These are phyloP conservation scores for Mayamaea pseudoterrestris DNA, from an alignment of 108 stramenopile genomes.

Conservation along the genomic window DNA sequence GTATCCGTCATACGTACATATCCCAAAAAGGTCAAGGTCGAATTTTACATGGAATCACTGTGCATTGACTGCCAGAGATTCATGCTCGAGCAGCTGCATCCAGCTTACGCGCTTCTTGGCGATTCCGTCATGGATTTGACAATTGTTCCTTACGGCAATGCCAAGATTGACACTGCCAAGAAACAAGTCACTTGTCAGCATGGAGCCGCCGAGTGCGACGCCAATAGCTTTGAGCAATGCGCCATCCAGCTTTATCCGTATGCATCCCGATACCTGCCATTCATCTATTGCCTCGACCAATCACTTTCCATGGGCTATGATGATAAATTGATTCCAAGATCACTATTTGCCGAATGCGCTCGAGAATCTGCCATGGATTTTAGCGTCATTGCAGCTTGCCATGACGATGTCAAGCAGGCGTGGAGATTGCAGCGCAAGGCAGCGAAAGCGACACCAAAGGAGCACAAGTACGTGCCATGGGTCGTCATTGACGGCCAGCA, in stretches of 20 bases:
- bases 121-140: slow-evolving; percentile 3
- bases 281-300: slow-evolving; percentile 5
- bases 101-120: slow-evolving; percentile 1
- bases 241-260: slow-evolving; percentile 7
- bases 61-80: slow-evolving; percentile 9
- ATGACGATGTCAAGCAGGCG: background rate
- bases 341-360: slow-evolving; percentile 8
- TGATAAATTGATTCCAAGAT: slow-evolving; percentile 1
- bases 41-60: slow-evolving; percentile 6
- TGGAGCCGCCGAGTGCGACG: slow-evolving; percentile 12
- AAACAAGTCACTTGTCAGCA: slow-evolving; percentile 6
- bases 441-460: slow-evolving; percentile 7
- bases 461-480: slow-evolving; percentile 15
- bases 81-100: background rate
- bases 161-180: background rate
- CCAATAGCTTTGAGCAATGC: slow-evolving; percentile 10
- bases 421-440: slow-evolving; percentile 1
- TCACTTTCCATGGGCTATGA: slow-evolving; percentile 7
- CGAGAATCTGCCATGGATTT: background rate
- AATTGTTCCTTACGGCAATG: slow-evolving; percentile 13
- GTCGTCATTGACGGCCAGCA: slow-evolving; percentile 6
- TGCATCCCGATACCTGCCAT: slow-evolving; percentile 6
- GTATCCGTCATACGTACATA: too few relatives aligned
- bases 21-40: slow-evolving; percentile 5
- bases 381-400: slow-evolving; percentile 4